Conservation (phyloP, 345 rosid genomes). For the Streptanthus diversifolius region DNA sequence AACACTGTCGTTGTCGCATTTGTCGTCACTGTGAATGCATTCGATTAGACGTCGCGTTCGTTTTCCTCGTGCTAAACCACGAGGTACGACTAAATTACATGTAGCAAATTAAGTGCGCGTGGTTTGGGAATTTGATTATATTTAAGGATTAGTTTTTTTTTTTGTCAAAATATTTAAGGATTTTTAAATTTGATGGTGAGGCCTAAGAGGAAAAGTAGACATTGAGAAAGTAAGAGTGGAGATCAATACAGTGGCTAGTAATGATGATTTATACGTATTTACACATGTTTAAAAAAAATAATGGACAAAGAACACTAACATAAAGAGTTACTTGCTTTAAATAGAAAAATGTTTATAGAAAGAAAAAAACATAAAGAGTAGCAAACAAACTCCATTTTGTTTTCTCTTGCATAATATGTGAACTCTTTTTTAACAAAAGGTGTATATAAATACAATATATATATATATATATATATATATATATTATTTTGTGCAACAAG, state of each 20-base stretch:
- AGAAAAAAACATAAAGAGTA: neutral
- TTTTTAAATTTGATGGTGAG: neutral
- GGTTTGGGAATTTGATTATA: neutral
- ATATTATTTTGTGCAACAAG: no score
- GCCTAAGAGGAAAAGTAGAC: neutral
- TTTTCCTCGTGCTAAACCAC: conserved; percentile 25
- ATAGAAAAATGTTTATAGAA: neutral
- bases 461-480: neutral
- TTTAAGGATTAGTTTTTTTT: neutral
- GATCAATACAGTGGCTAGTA: neutral
- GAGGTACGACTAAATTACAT: conserved; percentile 22
- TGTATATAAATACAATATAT: neutral
- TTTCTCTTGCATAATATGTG: neutral
- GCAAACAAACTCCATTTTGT: no score
- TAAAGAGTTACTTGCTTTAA: neutral
- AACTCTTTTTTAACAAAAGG: neutral
- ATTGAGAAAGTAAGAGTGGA: neutral
- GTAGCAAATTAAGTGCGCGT: neutral
- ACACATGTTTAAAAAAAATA: neutral
- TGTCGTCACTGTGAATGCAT: conserved; percentile 12
- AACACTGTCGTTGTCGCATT: neutral
- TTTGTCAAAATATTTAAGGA: neutral
- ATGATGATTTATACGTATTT: neutral
- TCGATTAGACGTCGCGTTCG: conserved; percentile 14
- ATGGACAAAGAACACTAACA: neutral